Evolutionary conservation across 352 stramenopile genomes (phyloP).

Genomic region (Aphanomyces invadans): DNA sequence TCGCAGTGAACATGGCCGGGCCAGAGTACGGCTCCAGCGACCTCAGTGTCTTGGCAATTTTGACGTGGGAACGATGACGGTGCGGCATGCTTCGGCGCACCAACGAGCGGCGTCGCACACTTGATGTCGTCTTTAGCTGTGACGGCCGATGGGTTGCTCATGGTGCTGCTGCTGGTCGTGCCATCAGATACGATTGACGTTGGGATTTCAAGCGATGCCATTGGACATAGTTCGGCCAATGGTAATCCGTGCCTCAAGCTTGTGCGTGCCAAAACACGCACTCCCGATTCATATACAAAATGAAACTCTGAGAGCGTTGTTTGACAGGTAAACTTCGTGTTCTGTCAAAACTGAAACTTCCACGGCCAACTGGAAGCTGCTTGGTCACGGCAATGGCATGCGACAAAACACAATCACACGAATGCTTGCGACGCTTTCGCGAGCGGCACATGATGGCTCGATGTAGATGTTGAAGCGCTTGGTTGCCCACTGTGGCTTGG

Average conservation of each 20-base stretch:
- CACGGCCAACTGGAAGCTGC: too few species aligned
- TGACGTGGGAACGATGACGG: not conserved
- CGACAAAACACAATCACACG: too few species aligned
- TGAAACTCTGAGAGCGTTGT: too few species aligned
- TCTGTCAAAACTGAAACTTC: too few species aligned
- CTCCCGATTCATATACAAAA: not conserved
- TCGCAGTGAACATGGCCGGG: constrained; percentile 40
- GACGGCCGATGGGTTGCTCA: not conserved
- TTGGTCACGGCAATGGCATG: too few species aligned
- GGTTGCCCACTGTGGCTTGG: too few species aligned
- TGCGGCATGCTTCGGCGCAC: not conserved
- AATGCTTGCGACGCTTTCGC: too few species aligned
- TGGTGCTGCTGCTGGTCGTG: not conserved
- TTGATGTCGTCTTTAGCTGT: not conserved
- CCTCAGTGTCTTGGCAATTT: not conserved
- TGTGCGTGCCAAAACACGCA: not conserved
- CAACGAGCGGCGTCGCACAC: too few species aligned
- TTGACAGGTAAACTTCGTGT: too few species aligned
- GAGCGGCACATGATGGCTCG: too few species aligned
- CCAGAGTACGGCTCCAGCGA: constrained; percentile 14
- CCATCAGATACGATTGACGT: not conserved
- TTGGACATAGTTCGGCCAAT: not conserved
- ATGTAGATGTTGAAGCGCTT: too few species aligned
- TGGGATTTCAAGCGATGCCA: not conserved
- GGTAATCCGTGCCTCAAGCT: not conserved